Evolutionary conservation across 345 rosid species (phyloP), one percentile per base, ranked within the genome.

Genomic region (Schrenkiella parvula): DNA sequence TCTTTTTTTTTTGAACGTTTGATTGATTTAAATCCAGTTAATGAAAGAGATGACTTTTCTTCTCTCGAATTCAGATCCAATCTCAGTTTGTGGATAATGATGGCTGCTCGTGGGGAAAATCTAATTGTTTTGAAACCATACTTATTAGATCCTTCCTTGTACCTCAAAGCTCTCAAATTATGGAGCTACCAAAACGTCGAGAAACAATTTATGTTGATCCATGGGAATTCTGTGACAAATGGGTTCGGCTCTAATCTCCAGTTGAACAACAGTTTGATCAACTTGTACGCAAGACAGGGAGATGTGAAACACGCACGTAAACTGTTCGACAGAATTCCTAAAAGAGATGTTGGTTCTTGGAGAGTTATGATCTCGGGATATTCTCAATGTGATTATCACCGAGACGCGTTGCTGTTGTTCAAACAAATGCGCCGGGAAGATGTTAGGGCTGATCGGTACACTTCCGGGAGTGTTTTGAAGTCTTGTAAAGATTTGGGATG

Each of bases 261-360:
- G 60, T 63, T 87, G n/a, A 82, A 68, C 52, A 85, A 81, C 58
- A 70, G 79, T 18, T 29, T 91, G 77, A 29, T 88, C 1, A 11
- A 61, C 3, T 66, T 70, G 55, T 85, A 87, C 11, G 10, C 42
- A 14, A 80, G 78, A 65, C 64, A 81, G 12, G 71, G 67, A 41
- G 74, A 83, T 48, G 2, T 83, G 21, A 35, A 55, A 8, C 8
- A 70, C 9, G 92, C 92, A 0, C 82, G 62, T 43, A 84, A 82
- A 0, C 64, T 87, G 84, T 91, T 91, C 47, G 91, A 76, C 60
- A 70, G 73, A 84, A 84, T 91, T 83, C 66, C 81, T n/a, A 61
- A 81, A 0, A 84, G 84, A 64, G 79, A 79, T 78, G 82, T 87
- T 29, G 84, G 82, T 47, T 78, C 97, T 18, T 90, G 92, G 97